Conservation (phyloP, 768 basidiomycete genomes). For the Chalciporus pseudorubinellus region DNA sequence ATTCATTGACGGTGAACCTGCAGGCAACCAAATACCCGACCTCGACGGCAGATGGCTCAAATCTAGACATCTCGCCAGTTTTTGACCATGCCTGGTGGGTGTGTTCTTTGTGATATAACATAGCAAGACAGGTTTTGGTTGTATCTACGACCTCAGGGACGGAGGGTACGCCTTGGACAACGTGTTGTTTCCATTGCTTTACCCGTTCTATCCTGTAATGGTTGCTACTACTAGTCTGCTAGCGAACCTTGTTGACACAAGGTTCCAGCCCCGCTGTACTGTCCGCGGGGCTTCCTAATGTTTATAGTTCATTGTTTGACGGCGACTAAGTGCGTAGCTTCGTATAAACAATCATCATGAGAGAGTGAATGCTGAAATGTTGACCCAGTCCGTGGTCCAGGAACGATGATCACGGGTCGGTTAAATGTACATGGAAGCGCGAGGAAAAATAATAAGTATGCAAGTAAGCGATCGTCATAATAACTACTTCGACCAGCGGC, state of each 20-base stretch:
- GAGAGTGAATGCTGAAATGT: background rate
- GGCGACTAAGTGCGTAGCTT: slow-evolving; percentile 20
- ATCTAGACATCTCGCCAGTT: slow-evolving; percentile 12
- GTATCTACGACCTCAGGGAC: slow-evolving; percentile 9
- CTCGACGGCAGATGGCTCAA: slow-evolving; percentile 38
- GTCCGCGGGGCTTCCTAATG: slow-evolving; percentile 24
- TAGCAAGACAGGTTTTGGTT: background rate
- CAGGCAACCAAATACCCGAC: slow-evolving; percentile 36
- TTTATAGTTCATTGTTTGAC: slow-evolving; percentile 26
- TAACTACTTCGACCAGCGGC: slow-evolving; percentile 24
- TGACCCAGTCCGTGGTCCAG: slow-evolving; percentile 1
- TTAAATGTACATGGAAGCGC: slow-evolving; percentile 12
- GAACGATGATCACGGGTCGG: slow-evolving; percentile 8
- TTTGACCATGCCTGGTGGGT: slow-evolving; percentile 6
- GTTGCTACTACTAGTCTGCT: slow-evolving; percentile 12
- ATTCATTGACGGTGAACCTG: slow-evolving; percentile 42
- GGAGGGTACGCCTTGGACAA: slow-evolving; percentile 3
- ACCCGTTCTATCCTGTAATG: slow-evolving; percentile 9
- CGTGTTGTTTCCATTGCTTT: slow-evolving; percentile 18
- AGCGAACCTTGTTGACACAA: slow-evolving; percentile 22
- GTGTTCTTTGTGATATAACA: slow-evolving; percentile 7
- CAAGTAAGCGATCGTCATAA: slow-evolving; percentile 15
- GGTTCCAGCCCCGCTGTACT: slow-evolving; percentile 20
- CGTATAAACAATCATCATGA: slow-evolving; percentile 7
- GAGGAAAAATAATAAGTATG: slow-evolving; percentile 21